phyloP scores from a whole-genome alignment of 257 asterid genomes.

The Salvia splendens region DNA sequence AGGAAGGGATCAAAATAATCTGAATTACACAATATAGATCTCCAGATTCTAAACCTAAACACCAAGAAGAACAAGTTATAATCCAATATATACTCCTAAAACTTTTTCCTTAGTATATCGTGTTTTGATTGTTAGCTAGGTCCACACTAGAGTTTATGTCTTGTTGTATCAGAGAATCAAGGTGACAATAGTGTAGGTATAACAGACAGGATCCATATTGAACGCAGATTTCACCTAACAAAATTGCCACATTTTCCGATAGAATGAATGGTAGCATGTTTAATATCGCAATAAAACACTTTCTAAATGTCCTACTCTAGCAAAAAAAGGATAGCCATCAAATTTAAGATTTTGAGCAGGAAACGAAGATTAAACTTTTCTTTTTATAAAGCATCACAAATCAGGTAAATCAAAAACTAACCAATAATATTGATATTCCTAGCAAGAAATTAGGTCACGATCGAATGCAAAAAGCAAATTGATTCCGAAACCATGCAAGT shows the following conservation, averaged over 20 bases:
- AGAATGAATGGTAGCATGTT: neutral
- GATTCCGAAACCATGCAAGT: slow-evolving; percentile 9
- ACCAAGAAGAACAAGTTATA: slow-evolving; percentile 6
- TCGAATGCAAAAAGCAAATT: neutral
- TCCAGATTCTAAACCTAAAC: slow-evolving; percentile 21
- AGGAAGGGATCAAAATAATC: slow-evolving; percentile 9
- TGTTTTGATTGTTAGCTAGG: neutral
- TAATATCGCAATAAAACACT: neutral
- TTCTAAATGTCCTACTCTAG: slow-evolving; percentile 1
- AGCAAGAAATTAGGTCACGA: slow-evolving; percentile 11
- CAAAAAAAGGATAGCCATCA: neutral
- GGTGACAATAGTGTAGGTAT: neutral
- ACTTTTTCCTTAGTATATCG: neutral
- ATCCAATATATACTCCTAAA: slow-evolving; percentile 4
- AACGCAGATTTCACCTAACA: neutral
- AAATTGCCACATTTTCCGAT: slow-evolving; percentile 1
- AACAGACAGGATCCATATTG: neutral
- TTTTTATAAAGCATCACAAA: slow-evolving; percentile 9
- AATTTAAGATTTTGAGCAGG: neutral
- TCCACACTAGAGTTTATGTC: neutral
- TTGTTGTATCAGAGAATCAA: slow-evolving; percentile 9
- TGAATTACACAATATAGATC: slow-evolving; percentile 14
- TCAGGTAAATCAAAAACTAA: slow-evolving; percentile 27
- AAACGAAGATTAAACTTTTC: neutral
- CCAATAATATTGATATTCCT: slow-evolving; percentile 1